Evolutionary conservation across 495 filamentous ascomycete species (phyloP).

Genomic region (Penicillium soppii): DNA sequence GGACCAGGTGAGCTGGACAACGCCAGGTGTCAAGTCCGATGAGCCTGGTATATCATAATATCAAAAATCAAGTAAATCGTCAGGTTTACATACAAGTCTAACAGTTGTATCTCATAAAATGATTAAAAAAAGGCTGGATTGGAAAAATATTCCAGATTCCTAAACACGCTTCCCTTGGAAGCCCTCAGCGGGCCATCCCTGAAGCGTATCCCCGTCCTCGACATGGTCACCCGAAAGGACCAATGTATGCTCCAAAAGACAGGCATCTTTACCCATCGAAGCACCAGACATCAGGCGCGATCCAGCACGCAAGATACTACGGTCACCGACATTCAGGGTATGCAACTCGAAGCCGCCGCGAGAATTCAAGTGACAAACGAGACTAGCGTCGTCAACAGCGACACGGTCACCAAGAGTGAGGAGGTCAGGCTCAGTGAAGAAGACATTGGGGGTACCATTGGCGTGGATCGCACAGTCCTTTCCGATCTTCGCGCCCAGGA

Average conservation of each 20-base stretch:
- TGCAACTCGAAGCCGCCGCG: conserved; percentile 49
- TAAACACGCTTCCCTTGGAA: conserved; percentile 21
- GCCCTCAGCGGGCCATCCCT: conserved; percentile 50
- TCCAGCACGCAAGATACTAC: conserved; percentile 42
- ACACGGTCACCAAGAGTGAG: conserved; percentile 45
- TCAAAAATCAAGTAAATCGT: too few species aligned
- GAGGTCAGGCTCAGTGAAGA: conserved; percentile 51
- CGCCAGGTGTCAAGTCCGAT: too few species aligned
- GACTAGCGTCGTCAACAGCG: conserved; percentile 44
- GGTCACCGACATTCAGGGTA: conserved; percentile 35
- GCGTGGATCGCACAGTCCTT: conserved; percentile 46
- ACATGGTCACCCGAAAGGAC: conserved; percentile 48
- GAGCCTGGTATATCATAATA: too few species aligned
- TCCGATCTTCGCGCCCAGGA: conserved; percentile 42
- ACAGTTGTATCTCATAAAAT: too few species aligned
- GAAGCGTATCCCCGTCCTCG: conserved; percentile 35
- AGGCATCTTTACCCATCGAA: conserved; percentile 41
- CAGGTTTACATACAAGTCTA: too few species aligned
- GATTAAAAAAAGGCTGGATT: not conserved
- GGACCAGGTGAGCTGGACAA: too few species aligned
- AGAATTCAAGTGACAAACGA: conserved; percentile 47
- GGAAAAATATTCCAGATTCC: not conserved
- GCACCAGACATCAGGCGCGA: conserved; percentile 42
- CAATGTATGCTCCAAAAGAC: conserved; percentile 47
- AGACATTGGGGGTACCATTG: conserved; percentile 38